Evolutionary conservation across 2,329 filamentous ascomycete species (phyloP), one percentile per base, ranked within the genome.

Genomic region (Thelonectria olida): DNA sequence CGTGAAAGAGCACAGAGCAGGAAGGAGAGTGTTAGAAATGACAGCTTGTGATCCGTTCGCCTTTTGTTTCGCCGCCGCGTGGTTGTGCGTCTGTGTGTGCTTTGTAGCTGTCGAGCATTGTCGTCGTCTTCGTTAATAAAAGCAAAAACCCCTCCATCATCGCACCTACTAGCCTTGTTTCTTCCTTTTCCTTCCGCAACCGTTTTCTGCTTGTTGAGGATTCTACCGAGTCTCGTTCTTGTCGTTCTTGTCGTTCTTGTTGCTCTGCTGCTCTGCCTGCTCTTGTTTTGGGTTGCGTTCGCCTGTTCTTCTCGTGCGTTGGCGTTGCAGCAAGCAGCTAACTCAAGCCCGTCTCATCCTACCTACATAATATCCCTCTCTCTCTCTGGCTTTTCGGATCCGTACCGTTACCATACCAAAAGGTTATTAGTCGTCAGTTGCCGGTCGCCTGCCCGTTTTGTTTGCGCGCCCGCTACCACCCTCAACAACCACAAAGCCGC

Each of bases 321-420:
- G 51, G 57, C 57, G 51, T 60, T 55, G 57, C 51, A 55, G 38
- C 39, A 34, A 45, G 58, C 58, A 60, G 52, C 52, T 50, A 17
- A 34, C 7, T 27, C 13, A 49, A 45, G 42, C 23, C 41, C 36
- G 41, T 39, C 53, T 25, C 36, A 20, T 13, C 10, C 49, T 41
- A 39, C 49, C 38, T 19, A 51, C 49, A 39, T 27, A 52, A 17
- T 34, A 20, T 52, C 39, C 19, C 27, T 41, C 27, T 41, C 20
- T 20, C 10, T 27, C 6, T 9, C 36, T 15, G 3, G 28, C n/a
- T 34, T n/a, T 55, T 50, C 45, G 45, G 38, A 28, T 48, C 39
- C 12, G 51, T 47, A n/a, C 22, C 42, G 42, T 39, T 39, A 25
- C 42, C 22, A 3, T 7, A 45, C 20, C 7, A 25, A 15, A 13